These are phyloP conservation scores for Neoboletus subvelutipes DNA, from an alignment of 768 basidiomycete genomes.

Conservation along the genomic window DNA sequence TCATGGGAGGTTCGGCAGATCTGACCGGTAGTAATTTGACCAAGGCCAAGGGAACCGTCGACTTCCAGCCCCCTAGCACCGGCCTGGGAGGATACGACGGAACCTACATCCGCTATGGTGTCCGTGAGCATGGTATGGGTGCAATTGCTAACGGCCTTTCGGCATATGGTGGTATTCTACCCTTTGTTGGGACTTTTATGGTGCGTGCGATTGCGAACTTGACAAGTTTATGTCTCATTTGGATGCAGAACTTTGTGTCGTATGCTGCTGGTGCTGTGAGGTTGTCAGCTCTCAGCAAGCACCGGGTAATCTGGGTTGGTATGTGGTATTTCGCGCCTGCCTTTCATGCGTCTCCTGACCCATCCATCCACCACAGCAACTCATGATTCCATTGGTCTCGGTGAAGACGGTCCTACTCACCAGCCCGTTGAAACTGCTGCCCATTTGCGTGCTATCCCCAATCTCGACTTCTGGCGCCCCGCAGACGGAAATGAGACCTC, in stretches of 20 bases:
- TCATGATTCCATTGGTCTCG: conserved; percentile 91
- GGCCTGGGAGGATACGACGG: conserved; percentile 82
- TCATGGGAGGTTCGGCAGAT: conserved; percentile 88
- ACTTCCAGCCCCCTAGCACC: conserved; percentile 91
- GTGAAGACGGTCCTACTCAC: conserved; percentile 95
- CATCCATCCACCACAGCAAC: conserved; percentile 53
- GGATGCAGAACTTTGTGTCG: conserved; percentile 79
- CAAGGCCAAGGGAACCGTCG: conserved; percentile 76
- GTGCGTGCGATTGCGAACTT: conserved; percentile 38
- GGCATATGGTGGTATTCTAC: conserved; percentile 90
- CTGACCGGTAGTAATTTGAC: conserved; percentile 92
- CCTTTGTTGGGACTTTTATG: conserved; percentile 91
- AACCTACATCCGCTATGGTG: conserved; percentile 93
- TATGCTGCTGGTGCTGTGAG: conserved; percentile 93
- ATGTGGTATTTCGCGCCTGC: conserved; percentile 30
- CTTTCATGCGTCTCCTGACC: not conserved
- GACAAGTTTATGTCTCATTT: conserved; percentile 9
- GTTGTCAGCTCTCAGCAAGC: conserved; percentile 83
- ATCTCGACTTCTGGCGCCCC: conserved; percentile 89
- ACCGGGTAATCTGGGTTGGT: conserved; percentile 94
- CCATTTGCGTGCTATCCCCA: conserved; percentile 86
- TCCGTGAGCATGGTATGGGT: conserved; percentile 96
- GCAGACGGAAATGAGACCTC: conserved; percentile 98
- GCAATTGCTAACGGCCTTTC: conserved; percentile 90
- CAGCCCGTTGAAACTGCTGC: conserved; percentile 90